Conservation (phyloP, 2,329 filamentous ascomycete species). For the Chrysoporthe deuterocubensis region DNA sequence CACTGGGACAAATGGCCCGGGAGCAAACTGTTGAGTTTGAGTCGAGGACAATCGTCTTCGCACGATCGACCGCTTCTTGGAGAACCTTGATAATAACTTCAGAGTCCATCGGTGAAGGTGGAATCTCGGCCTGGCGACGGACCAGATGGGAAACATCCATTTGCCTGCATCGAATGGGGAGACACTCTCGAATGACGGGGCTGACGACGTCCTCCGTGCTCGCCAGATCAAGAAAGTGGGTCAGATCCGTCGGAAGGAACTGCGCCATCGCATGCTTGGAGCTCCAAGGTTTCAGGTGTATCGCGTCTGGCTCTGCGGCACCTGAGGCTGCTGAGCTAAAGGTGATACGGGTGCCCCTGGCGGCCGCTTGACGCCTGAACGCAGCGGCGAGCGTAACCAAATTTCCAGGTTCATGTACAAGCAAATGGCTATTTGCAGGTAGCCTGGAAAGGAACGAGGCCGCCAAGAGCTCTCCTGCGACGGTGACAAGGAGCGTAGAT, state of each 20-base stretch:
- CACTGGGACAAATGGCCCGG: neutral
- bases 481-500: neutral
- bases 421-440: neutral
- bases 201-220: neutral
- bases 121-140: neutral
- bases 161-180: neutral
- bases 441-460: neutral
- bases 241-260: neutral
- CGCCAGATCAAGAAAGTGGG: neutral
- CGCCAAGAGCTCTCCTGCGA: neutral
- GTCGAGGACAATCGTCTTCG: neutral
- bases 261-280: neutral
- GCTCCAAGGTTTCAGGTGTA: neutral
- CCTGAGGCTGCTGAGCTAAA: neutral
- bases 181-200: neutral
- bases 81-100: neutral
- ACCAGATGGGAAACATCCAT: neutral
- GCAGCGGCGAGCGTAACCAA: neutral
- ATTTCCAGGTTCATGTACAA: neutral
- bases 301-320: neutral
- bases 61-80: neutral
- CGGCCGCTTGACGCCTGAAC: neutral
- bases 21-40: neutral
- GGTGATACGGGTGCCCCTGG: neutral
- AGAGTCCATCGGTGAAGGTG: neutral